A percentile compares a stretch with the other conserved stretches of the same genome.
Evolutionary conservation across 2,329 filamentous ascomycete species (phyloP).

Genomic region (Didymella pomorum): DNA sequence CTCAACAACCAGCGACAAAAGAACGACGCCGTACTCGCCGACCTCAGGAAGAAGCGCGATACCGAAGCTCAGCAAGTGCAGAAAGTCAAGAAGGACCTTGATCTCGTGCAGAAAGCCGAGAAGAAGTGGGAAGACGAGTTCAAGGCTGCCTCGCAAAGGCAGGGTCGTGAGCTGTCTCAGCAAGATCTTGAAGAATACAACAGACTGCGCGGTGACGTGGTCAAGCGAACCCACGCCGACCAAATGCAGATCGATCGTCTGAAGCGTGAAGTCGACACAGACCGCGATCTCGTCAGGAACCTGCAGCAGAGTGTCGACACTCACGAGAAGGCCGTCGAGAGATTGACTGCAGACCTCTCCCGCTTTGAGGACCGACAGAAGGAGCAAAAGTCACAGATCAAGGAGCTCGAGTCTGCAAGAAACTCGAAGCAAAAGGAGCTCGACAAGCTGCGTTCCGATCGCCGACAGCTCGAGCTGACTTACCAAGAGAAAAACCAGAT

Average conservation of each 20-base stretch:
- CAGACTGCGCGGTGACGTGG: slow-evolving; percentile 81
- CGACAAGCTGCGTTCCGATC: slow-evolving; percentile 63
- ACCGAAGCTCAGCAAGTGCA: slow-evolving; percentile 72
- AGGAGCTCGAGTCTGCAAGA: slow-evolving; percentile 77
- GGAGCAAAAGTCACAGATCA: slow-evolving; percentile 68
- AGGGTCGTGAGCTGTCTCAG: slow-evolving; percentile 85
- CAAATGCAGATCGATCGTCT: slow-evolving; percentile 85
- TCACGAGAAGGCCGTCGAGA: slow-evolving; percentile 75
- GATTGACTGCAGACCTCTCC: slow-evolving; percentile 74
- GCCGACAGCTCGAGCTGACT: slow-evolving; percentile 70
- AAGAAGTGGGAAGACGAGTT: slow-evolving; percentile 88
- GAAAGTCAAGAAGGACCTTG: slow-evolving; percentile 81
- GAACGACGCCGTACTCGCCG: slow-evolving; percentile 71
- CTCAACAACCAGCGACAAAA: slow-evolving; percentile 74
- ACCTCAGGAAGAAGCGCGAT: slow-evolving; percentile 78
- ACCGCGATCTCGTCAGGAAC: slow-evolving; percentile 88
- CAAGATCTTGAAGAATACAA: slow-evolving; percentile 91
- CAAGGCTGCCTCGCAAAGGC: slow-evolving; percentile 81
- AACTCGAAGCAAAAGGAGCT: slow-evolving; percentile 89
- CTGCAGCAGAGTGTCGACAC: slow-evolving; percentile 87
- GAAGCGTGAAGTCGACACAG: slow-evolving; percentile 87
- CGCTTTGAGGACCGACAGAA: slow-evolving; percentile 74
- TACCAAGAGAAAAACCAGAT: slow-evolving; percentile 92
- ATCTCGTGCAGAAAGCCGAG: slow-evolving; percentile 87
- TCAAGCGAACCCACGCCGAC: slow-evolving; percentile 80